These are phyloP conservation scores for Saccharomyces eubayanus DNA, from an alignment of 805 yeast species.

Conservation along the genomic window DNA sequence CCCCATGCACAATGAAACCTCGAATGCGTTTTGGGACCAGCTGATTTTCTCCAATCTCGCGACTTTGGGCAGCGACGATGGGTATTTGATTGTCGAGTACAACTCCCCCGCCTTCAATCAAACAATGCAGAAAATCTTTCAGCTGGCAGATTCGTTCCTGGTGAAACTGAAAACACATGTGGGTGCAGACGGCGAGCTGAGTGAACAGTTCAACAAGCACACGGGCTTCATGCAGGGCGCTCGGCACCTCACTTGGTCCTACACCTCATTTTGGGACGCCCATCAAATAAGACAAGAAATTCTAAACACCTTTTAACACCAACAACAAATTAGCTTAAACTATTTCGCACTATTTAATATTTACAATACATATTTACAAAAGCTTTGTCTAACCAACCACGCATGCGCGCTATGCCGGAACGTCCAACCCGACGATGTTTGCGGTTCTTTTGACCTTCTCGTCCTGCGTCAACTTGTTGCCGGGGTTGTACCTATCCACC, in stretches of 20 bases:
- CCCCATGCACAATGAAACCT: conserved; percentile 12
- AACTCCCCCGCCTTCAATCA: conserved; percentile 37
- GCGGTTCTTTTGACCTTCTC: conserved; percentile 80
- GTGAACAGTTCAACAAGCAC: conserved; percentile 80
- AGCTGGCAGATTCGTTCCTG: conserved; percentile 61
- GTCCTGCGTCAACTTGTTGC: conserved; percentile 63
- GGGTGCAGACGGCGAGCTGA: conserved; percentile 60
- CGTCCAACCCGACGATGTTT: conserved; percentile 73
- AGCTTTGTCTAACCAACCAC: background rate
- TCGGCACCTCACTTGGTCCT: conserved; percentile 80
- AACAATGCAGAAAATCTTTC: conserved; percentile 39
- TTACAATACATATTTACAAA: background rate
- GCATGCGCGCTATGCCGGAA: conserved; percentile 33
- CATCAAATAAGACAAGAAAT: conserved; percentile 45
- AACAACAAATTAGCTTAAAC: background rate
- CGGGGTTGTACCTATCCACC: conserved; percentile 81
- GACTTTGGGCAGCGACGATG: background rate
- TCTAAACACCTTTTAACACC: background rate
- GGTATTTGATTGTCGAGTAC: conserved; percentile 5
- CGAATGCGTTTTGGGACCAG: background rate
- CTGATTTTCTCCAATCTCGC: background rate
- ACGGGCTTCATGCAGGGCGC: conserved; percentile 89
- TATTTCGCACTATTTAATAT: background rate
- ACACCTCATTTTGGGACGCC: conserved; percentile 67
- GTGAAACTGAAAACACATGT: conserved; percentile 50